These are phyloP conservation scores for Lactifluus subvellereus DNA, from an alignment of 768 basidiomycete genomes.

Conservation along the genomic window DNA sequence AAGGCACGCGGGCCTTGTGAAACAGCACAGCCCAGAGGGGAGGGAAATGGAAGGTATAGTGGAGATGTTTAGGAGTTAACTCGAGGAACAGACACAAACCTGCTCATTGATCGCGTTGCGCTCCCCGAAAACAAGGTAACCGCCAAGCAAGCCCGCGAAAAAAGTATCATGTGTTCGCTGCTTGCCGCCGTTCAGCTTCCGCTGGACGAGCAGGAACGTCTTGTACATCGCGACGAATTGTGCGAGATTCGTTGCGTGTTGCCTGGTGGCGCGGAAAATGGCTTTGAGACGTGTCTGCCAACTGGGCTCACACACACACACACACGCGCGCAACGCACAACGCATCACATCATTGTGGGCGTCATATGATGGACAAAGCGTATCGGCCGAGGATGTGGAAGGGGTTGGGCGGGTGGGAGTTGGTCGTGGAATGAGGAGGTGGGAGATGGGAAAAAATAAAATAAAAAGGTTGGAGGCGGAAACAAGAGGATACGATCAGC, in stretches of 20 bases:
- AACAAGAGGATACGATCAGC: constrained; percentile 13
- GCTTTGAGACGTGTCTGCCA: constrained; percentile 59
- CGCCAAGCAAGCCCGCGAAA: constrained; percentile 87
- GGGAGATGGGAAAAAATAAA: neutral
- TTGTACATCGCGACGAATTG: constrained; percentile 96
- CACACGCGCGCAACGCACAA: neutral
- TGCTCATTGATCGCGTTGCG: constrained; percentile 88
- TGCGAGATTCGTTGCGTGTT: constrained; percentile 87
- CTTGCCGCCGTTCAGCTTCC: constrained; percentile 75
- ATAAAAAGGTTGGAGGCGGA: neutral
- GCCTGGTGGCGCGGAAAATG: constrained; percentile 81
- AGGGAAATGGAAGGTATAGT: neutral
- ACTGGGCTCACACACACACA: constrained; percentile 35
- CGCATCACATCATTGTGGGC: neutral
- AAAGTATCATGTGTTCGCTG: constrained; percentile 80
- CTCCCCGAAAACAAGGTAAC: constrained; percentile 84
- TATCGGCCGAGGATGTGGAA: neutral
- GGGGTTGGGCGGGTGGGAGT: too few relatives aligned
- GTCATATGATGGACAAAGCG: neutral
- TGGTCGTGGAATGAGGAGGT: neutral
- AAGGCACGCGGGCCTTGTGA: neutral
- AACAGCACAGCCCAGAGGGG: neutral
- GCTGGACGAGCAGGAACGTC: constrained; percentile 73
- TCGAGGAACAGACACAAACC: constrained; percentile 40
- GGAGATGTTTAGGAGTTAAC: neutral